Evolutionary conservation across 2,329 filamentous ascomycete species (phyloP).

Genomic region (Tolypocladium ovalisporum): DNA sequence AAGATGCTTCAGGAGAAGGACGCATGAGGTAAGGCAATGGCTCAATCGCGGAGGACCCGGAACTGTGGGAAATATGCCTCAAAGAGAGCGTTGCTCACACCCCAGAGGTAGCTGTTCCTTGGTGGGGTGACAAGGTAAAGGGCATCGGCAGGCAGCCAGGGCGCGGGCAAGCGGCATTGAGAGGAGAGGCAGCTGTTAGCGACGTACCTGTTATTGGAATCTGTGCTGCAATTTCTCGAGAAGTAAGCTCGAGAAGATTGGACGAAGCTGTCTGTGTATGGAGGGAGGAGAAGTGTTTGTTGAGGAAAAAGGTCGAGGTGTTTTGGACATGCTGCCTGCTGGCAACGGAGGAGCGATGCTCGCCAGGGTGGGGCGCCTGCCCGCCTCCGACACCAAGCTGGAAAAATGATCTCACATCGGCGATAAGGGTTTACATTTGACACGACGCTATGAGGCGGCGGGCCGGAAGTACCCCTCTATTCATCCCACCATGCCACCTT

Average conservation of each 20-base stretch:
- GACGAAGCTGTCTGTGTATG: background rate
- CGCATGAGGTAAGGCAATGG: background rate
- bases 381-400: conserved; percentile 1
- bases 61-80: conserved; percentile 1
- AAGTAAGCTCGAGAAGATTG: background rate
- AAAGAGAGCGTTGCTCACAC: background rate
- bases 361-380: background rate
- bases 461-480: background rate
- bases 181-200: background rate
- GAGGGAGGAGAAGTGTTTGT: background rate
- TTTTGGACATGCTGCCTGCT: background rate
- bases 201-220: background rate
- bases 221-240: background rate
- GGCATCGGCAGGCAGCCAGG: background rate
- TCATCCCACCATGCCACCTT: background rate
- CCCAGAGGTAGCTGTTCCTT: conserved; percentile 6
- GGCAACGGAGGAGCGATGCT: background rate
- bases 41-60: background rate
- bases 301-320: background rate
- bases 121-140: background rate
- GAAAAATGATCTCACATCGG: conserved; percentile 11
- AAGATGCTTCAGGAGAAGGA: background rate
- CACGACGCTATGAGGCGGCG: background rate
- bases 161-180: background rate
- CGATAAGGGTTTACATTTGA: conserved; percentile 3